Percentiles rank a stretch among this genome's conserved stretches.
These are phyloP conservation scores for Cutaneotrichosporon sp. DNA, from an alignment of 1,284 basidiomycete genomes.

Conservation along the genomic window DNA sequence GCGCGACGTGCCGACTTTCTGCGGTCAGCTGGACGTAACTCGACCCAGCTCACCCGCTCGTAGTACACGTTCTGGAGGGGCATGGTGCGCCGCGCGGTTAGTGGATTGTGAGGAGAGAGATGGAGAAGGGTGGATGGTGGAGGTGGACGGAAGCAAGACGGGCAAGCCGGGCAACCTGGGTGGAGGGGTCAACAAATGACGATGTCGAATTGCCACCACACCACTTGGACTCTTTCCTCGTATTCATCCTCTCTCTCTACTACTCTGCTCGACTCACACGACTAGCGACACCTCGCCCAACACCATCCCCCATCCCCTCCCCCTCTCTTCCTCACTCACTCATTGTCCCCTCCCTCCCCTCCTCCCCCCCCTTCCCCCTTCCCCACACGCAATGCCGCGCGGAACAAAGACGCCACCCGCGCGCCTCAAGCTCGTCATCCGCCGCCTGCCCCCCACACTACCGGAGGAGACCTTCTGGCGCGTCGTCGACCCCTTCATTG, in stretches of 20 bases:
- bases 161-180: no score
- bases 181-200: conserved; percentile 18
- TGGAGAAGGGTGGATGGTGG: not conserved
- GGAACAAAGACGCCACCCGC: conserved; percentile 11
- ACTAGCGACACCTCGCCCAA: not conserved
- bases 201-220: not conserved
- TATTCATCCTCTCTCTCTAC: no score
- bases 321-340: not conserved
- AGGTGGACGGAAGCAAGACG: not conserved
- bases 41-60: conserved; percentile 37
- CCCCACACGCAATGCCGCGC: not conserved
- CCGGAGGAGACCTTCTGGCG: conserved; percentile 94
- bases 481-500: conserved; percentile 81
- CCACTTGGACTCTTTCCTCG: no score
- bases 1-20: conserved; percentile 48
- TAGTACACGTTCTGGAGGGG: conserved; percentile 51
- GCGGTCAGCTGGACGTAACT: conserved; percentile 15
- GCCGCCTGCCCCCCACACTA: conserved; percentile 85
- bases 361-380: not conserved
- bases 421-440: conserved; percentile 83
- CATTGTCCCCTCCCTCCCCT: not conserved
- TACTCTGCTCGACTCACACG: not conserved
- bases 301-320: not conserved
- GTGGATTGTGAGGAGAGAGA: not conserved
- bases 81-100: not conserved